These are phyloP conservation scores for Larix kaempferi DNA, from an alignment of 75 land plant genomes.

Conservation along the genomic window DNA sequence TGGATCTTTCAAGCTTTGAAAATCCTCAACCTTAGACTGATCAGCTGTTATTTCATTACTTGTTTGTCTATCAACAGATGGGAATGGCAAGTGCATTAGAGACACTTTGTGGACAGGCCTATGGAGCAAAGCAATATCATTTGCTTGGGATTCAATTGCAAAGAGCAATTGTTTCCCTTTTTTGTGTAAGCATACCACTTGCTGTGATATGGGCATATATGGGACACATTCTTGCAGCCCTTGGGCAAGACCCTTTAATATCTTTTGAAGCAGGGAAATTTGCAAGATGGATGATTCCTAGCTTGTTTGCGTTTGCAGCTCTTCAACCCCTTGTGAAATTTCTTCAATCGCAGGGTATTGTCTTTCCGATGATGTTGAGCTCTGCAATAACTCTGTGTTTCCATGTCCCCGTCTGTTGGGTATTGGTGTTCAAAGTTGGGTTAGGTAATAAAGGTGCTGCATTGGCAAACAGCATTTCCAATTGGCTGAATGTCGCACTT, in stretches of 20 bases:
- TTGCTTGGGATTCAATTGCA: conserved; percentile 70
- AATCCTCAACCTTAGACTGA: too few relatives aligned
- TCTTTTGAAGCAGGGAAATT: conserved; percentile 56
- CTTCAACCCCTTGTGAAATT: conserved; percentile 67
- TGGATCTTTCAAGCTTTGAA: too few relatives aligned
- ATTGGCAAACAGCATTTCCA: conserved; percentile 52
- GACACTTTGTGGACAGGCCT: conserved; percentile 90
- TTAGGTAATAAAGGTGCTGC: conserved; percentile 82
- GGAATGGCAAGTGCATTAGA: conserved; percentile 27
- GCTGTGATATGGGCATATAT: conserved; percentile 67
- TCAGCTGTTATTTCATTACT: too few relatives aligned
- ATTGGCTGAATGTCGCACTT: conserved; percentile 56
- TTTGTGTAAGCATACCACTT: conserved; percentile 49
- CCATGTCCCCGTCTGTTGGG: conserved; percentile 67
- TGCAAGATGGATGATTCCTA: conserved; percentile 65
- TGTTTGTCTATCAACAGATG: too few relatives aligned
- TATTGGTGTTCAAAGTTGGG: conserved; percentile 55
- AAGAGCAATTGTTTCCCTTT: conserved; percentile 58
- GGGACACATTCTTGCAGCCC: conserved; percentile 29
- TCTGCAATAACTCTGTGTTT: conserved; percentile 37
- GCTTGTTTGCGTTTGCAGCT: conserved; percentile 52
- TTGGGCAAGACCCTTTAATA: conserved; percentile 66
- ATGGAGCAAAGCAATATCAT: conserved; percentile 78
- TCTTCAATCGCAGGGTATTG: conserved; percentile 72
- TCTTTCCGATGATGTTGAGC: conserved; percentile 64